These are phyloP conservation scores for Eudorina sp. DNA, from an alignment of 139 green algal genomes.

Conservation along the genomic window DNA sequence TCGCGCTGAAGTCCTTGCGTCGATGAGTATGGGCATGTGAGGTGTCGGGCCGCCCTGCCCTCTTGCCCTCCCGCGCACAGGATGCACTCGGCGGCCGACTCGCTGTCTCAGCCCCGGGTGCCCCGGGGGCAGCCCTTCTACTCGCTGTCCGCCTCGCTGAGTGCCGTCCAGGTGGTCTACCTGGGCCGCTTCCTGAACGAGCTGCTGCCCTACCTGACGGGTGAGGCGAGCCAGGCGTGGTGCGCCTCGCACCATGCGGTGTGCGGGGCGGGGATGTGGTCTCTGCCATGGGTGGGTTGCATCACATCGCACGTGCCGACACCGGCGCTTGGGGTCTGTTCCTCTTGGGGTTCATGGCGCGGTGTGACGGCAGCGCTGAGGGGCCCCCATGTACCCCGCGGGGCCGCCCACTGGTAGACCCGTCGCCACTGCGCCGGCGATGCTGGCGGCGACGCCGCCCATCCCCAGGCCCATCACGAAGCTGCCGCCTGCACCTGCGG, in stretches of 20 bases:
- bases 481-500: background rate
- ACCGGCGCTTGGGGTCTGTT: too few relatives aligned
- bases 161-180: conserved; percentile 87
- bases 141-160: conserved; percentile 76
- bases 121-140: conserved; percentile 75
- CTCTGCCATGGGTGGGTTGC: too few relatives aligned
- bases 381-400: background rate
- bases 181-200: conserved; percentile 90
- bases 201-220: conserved; percentile 70
- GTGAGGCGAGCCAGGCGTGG: too few relatives aligned
- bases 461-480: conserved; percentile 8
- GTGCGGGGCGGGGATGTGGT: too few relatives aligned
- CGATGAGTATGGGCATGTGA: too few relatives aligned
- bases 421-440: background rate
- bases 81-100: conserved; percentile 64
- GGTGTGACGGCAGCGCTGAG: too few relatives aligned
- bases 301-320: too few relatives aligned
- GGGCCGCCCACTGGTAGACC: background rate
- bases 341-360: too few relatives aligned
- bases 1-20: too few relatives aligned
- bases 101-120: conserved; percentile 58
- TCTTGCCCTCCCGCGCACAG: conserved; percentile 9
- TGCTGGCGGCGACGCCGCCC: background rate
- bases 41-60: background rate
- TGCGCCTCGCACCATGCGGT: too few relatives aligned